A percentile compares a stretch with the other conserved stretches of the same genome.
phyloP scores from a whole-genome alignment of 2,329 filamentous ascomycete species.

The Xylariaceae sp. region DNA sequence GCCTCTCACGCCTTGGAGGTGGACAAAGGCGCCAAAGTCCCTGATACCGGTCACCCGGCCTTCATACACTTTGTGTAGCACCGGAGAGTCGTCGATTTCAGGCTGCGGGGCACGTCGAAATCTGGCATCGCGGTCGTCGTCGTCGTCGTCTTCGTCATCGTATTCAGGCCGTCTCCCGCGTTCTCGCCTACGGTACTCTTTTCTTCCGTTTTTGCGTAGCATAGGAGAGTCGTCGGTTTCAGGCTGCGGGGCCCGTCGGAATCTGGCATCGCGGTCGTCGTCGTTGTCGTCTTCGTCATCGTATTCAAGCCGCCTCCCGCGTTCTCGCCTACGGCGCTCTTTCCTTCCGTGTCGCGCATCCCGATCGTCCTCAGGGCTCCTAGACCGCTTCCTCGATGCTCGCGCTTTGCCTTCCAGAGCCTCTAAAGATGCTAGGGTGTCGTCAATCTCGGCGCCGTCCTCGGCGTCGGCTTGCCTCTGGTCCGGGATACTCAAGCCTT shows the following conservation, averaged over 20 bases:
- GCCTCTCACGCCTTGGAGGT: slow-evolving; percentile 76
- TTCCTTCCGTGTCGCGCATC: slow-evolving; percentile 30
- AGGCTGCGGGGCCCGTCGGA: slow-evolving; percentile 38
- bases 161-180: slow-evolving; percentile 33
- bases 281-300: slow-evolving; percentile 27
- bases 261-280: slow-evolving; percentile 29
- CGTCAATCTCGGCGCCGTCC: slow-evolving; percentile 68
- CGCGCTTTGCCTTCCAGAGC: slow-evolving; percentile 63
- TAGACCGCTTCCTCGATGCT: slow-evolving; percentile 47
- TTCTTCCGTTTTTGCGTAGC: no score
- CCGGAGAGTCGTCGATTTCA: slow-evolving; percentile 74
- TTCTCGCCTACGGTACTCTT: slow-evolving; percentile 28
- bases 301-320: slow-evolving; percentile 26
- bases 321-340: slow-evolving; percentile 21
- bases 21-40: slow-evolving; percentile 93
- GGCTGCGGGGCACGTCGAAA: slow-evolving; percentile 59
- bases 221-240: no score
- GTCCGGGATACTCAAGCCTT: slow-evolving; percentile 80
- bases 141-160: slow-evolving; percentile 26
- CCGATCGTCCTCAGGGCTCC: slow-evolving; percentile 42
- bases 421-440: slow-evolving; percentile 89
- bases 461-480: slow-evolving; percentile 39
- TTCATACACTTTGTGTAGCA: slow-evolving; percentile 81
- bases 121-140: slow-evolving; percentile 46
- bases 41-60: slow-evolving; percentile 88